Evolutionary conservation across 2,329 filamentous ascomycete genomes (phyloP), one percentile per base, ranked within the genome.

Genomic region (Metarhizium anisopliae): DNA sequence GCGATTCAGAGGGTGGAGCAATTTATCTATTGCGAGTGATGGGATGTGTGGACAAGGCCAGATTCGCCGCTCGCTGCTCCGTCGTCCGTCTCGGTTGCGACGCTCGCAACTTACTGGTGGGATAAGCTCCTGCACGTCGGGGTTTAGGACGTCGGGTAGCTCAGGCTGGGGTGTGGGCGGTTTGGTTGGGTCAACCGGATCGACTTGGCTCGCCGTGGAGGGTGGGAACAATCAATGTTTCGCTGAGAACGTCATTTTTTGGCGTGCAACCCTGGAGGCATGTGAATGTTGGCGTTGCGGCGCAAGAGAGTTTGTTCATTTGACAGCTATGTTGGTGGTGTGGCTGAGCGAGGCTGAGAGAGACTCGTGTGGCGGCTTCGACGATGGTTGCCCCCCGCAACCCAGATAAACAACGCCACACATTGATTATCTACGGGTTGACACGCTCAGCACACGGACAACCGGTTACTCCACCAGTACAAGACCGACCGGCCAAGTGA

Each of bases 371-470:
- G 42, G 42, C 42, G 42, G n/a, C 6, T 11, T 4, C 18, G 29
- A 36, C 20, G 5, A 32, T 8, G 25, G 55, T 60, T 59, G 53
- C 55, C 57, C 55, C 51, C 29, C 43, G 45, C 57, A 38, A 60
- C 54, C 1, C n/a, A 35, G 55, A 55, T 56, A 60, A 59, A 59
- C 57, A 58, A 38, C 52, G 47, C 38, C 47, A 16, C 25, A 40
- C 40, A 25, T 8, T 29, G 32, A 51, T 49, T 30, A 49, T 29
- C 25, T 45, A 20, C 20, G 45, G 5, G 25, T 11, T 3, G 13
- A 16, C 42, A 20, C n/a, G 42, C 42, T 25, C 38, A 40, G 8
- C 45, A 30, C n/a, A 25, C 13, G 2, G 20, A 4, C 10, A 2
- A n/a, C 6, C 20, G 2, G 10, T 49, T 49, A 20, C 20, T 49